Evolutionary conservation across 768 basidiomycete species (phyloP), one percentile per base, ranked within the genome.

Genomic region (Cystobasidium ongulense): DNA sequence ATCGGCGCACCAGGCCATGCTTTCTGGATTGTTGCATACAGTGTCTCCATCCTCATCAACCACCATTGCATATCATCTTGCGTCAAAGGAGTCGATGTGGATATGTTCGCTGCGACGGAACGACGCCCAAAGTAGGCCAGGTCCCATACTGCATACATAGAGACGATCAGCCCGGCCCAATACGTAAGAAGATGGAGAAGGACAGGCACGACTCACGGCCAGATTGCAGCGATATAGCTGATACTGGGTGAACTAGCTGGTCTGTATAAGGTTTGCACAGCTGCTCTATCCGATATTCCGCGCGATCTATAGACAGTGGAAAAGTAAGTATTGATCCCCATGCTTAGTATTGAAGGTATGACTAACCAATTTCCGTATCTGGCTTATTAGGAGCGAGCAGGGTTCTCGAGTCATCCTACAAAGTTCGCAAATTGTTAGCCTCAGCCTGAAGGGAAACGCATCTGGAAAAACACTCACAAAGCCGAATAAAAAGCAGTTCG

Each of bases 401-500:
- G 23, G 2, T 11, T 7, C 38, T 13, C 41, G 11, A 11, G 23
- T 21, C 35, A 65, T 27, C 38, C 36, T n/a, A 63, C 29, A 25
- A 8, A 31, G 53, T 57, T n/a, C 8, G 8, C n/a, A 57, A 31
- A 57, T 27, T 8, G 15, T 31, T 3, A 21, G 8, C 0, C 11
- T 21, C 11, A 17, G 17, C 41, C 3, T 27, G 27, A 4, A 11
- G 15, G 17, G n/a, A 41, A 18, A 35, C 0, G 35, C 0, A 54
- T 25, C 23, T 39, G 10, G 29, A 7, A 41, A 41, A 39, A 21
- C 4, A 75, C 78, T 63, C 41, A 78, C 78, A 38, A 77, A 36
- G 1, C 78, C 78, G 43, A 77, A 79, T 57, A 77, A 73, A 75
- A 79, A 79, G 3, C 78, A 77, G 52, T 79, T 79, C 2, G 77